phyloP scores from a whole-genome alignment of 805 yeast species.

The Jamesozyma lodderae region DNA sequence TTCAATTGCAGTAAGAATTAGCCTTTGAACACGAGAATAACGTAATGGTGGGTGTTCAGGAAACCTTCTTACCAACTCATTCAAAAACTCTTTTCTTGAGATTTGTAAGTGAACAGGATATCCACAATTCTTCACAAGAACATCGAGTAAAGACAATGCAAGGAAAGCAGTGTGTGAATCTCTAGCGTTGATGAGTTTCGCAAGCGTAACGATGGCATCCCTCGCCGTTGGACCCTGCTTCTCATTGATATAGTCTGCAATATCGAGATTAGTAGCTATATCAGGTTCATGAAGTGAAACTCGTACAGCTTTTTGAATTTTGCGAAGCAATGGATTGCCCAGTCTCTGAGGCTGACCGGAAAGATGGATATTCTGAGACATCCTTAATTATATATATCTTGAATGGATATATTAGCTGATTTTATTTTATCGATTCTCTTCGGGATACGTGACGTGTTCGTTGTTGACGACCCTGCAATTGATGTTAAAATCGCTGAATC shows the following conservation, averaged over 20 bases:
- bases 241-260: conserved; percentile 83
- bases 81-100: conserved; percentile 84
- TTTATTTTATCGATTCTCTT: no score
- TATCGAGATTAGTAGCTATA: conserved; percentile 73
- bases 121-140: conserved; percentile 92
- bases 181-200: conserved; percentile 65
- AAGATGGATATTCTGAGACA: conserved; percentile 23
- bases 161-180: conserved; percentile 73
- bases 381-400: no score
- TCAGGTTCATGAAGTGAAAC: conserved; percentile 76
- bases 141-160: conserved; percentile 74
- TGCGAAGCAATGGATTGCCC: conserved; percentile 31
- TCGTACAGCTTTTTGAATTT: conserved; percentile 63
- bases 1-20: conserved; percentile 78
- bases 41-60: conserved; percentile 88
- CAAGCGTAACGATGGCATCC: conserved; percentile 83
- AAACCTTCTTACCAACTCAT: conserved; percentile 80
- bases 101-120: conserved; percentile 92
- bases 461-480: no score
- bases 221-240: conserved; percentile 87
- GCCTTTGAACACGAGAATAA: conserved; percentile 69
- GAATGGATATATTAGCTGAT: no score
- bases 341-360: conserved; percentile 24
- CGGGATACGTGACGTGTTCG: no score
- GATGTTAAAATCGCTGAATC: no score